A percentile compares a stretch with the other conserved stretches of the same genome.
Conservation (phyloP, 2,329 filamentous ascomycete species). For the Moelleriella libera region DNA sequence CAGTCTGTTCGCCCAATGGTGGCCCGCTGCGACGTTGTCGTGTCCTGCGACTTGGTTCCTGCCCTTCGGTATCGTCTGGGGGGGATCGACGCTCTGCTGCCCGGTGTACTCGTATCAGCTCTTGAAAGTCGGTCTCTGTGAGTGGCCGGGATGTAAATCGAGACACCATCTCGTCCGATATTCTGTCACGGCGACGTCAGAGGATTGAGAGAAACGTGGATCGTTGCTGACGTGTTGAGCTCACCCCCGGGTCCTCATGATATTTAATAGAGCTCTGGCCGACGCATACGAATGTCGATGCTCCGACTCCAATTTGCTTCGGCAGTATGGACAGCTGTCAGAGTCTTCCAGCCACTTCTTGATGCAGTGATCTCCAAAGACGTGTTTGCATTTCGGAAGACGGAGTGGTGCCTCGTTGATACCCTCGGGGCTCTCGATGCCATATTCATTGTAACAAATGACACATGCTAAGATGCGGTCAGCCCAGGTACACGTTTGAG, state of each 20-base stretch:
- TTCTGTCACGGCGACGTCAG: not conserved
- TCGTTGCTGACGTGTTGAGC: not conserved
- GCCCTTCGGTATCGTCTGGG: slow-evolving; percentile 11
- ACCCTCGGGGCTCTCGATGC: slow-evolving; percentile 41
- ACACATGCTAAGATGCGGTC: slow-evolving; percentile 31
- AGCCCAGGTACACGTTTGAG: too few relatives aligned
- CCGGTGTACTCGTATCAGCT: not conserved
- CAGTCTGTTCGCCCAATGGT: not conserved
- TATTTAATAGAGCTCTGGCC: slow-evolving; percentile 14
- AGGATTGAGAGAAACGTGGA: not conserved
- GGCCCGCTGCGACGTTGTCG: slow-evolving; percentile 12
- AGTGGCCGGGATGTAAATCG: slow-evolving; percentile 6
- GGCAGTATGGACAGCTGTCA: slow-evolving; percentile 50
- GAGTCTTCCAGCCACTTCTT: slow-evolving; percentile 52
- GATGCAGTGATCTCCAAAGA: slow-evolving; percentile 51
- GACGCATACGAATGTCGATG: slow-evolving; percentile 10
- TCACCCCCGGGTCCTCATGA: slow-evolving; percentile 14
- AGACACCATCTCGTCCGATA: slow-evolving; percentile 9
- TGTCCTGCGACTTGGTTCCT: slow-evolving; percentile 15
- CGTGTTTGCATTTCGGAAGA: slow-evolving; percentile 46
- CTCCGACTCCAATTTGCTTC: slow-evolving; percentile 44
- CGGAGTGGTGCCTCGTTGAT: slow-evolving; percentile 40
- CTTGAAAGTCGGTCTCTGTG: slow-evolving; percentile 6
- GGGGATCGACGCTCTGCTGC: slow-evolving; percentile 12
- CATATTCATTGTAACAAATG: slow-evolving; percentile 52